Conservation (phyloP, 2,329 filamentous ascomycete species). For the Emericellopsis atlantica region DNA sequence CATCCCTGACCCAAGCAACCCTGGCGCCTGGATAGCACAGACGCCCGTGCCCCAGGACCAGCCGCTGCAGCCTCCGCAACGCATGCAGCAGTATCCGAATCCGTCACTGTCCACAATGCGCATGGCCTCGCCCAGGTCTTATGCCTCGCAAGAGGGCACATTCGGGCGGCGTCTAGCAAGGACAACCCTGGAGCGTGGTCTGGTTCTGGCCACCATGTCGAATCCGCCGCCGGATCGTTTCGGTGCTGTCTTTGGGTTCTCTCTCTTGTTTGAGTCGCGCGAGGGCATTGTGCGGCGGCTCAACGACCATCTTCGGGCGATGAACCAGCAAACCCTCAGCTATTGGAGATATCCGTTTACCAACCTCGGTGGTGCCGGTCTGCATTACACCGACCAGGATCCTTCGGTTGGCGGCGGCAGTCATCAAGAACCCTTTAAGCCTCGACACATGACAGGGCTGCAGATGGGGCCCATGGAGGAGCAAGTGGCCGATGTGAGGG, state of each 20-base stretch:
- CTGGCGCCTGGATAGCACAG: slow-evolving; percentile 1
- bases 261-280: slow-evolving; percentile 44
- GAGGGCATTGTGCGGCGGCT: slow-evolving; percentile 33
- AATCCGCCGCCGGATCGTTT: slow-evolving; percentile 34
- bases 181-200: slow-evolving; percentile 48
- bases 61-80: neutral
- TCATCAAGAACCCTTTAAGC: slow-evolving; percentile 11
- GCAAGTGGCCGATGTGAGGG: slow-evolving; percentile 23
- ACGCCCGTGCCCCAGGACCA: neutral
- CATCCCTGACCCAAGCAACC: slow-evolving; percentile 6
- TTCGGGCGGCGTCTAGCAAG: slow-evolving; percentile 64
- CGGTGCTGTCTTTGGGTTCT: slow-evolving; percentile 55
- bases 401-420: slow-evolving; percentile 15
- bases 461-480: slow-evolving; percentile 35
- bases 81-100: neutral
- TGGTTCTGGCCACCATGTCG: slow-evolving; percentile 38
- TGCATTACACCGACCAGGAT: slow-evolving; percentile 31
- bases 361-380: slow-evolving; percentile 55
- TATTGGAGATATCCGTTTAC: slow-evolving; percentile 49
- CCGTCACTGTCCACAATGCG: neutral
- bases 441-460: slow-evolving; percentile 11
- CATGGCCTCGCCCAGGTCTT: slow-evolving; percentile 29
- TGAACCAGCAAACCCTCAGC: slow-evolving; percentile 33
- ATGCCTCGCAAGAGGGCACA: slow-evolving; percentile 49
- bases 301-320: slow-evolving; percentile 16